Evolutionary conservation across 2,329 filamentous ascomycete species (phyloP), one percentile per base, ranked within the genome.

Genomic region (Zymoseptoria pseudotritici): DNA sequence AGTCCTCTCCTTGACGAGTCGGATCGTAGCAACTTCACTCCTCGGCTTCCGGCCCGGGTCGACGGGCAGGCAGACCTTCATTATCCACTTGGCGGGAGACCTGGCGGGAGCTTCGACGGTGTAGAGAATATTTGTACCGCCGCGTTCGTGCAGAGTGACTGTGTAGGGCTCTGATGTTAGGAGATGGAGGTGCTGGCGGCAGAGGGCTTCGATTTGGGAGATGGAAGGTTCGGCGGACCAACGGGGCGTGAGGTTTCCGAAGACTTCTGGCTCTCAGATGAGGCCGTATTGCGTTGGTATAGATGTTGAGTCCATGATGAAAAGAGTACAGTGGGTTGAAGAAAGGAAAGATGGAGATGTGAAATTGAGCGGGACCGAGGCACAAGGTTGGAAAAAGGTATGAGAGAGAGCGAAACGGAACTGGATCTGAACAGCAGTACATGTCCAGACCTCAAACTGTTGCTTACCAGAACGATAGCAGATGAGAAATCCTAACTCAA

Each of bases 11-110:
- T 56, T 22, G 2, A 61, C 58, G 26, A 53, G 61, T 7, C 42
- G 22, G 20, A 62, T 62, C 11, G 60, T 61, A 2, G 62, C 62
- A 7, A 61, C 42, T 50, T 62, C 62, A 46, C 60, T 62, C 13
- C 50, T 58, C 3, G 57, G 57, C 36, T 58, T 60, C 13, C 17
- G n/a, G 19, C 50, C 19, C 13, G 20, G 20, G 21, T 58, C 50
- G 10, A 52, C 50, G 6, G 50, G 50, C 3, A 52, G 50, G 13
- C 1, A 20, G 50, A 52, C 50, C 10, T 24, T 20, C 8, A 52
- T 8, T n/a, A 52, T 21, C 50, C 50, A 52, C 19, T n/a, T 17
- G 11, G 3, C 36, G 36, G 24, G 24, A 26, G 36, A 42, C 36
- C 36, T 42, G 6, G 36, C 36, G 3, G 6, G 11, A 4, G 36